A percentile compares a stretch with the other conserved stretches of the same genome.
phyloP scores from a whole-genome alignment of 2,329 filamentous ascomycete species.

The Elsinoe necatrix region DNA sequence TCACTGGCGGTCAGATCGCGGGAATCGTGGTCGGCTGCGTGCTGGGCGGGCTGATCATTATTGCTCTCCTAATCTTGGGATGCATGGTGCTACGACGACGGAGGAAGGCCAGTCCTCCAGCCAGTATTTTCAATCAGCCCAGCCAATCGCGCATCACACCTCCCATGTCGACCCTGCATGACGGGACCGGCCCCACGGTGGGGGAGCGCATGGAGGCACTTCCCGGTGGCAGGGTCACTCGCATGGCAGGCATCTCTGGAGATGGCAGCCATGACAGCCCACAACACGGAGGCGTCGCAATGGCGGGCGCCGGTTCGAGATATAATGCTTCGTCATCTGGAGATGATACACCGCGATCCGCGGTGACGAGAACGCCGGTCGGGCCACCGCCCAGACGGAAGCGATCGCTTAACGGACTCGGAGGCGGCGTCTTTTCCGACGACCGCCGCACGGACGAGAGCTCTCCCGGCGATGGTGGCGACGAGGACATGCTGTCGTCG shows the following conservation, averaged over 20 bases:
- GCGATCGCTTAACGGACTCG: constrained; percentile 68
- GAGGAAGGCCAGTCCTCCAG: constrained; percentile 51
- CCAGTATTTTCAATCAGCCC: constrained; percentile 82
- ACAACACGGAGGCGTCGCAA: constrained; percentile 45
- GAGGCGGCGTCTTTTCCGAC: constrained; percentile 47
- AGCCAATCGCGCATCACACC: constrained; percentile 50
- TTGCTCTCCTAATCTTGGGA: constrained; percentile 50
- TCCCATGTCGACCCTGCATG: constrained; percentile 35
- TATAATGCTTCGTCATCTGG: constrained; percentile 61
- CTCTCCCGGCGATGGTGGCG: constrained; percentile 64
- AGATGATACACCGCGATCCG: constrained; percentile 41
- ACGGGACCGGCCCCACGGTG: constrained; percentile 29
- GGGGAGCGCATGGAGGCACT: constrained; percentile 54
- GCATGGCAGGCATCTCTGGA: constrained; percentile 89
- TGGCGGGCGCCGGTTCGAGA: constrained; percentile 32
- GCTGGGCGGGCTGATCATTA: constrained; percentile 60
- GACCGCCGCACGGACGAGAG: constrained; percentile 50
- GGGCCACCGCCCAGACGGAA: constrained; percentile 57
- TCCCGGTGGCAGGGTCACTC: constrained; percentile 80
- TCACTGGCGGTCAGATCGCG: constrained; percentile 83
- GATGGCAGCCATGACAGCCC: constrained; percentile 48
- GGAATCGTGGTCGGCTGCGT: constrained; percentile 81
- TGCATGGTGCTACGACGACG: constrained; percentile 53
- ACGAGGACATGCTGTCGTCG: constrained; percentile 62
- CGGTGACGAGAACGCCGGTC: constrained; percentile 47